phyloP scores from a whole-genome alignment of 73 alveolate species.

The Tetrahymena borealis region DNA sequence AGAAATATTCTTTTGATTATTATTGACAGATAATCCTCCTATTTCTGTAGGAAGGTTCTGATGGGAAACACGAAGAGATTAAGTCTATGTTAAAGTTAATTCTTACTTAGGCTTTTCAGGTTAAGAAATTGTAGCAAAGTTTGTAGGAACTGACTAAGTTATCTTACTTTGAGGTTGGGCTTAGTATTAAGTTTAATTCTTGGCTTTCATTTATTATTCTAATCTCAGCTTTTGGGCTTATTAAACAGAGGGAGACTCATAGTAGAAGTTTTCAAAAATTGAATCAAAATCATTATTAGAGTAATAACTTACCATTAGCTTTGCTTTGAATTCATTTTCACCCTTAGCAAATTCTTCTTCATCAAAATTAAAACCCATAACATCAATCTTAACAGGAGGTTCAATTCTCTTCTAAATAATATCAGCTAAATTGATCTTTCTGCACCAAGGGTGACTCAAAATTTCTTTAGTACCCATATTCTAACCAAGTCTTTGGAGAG shows the following conservation, averaged over 20 bases:
- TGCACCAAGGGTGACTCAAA: slow-evolving; percentile 25
- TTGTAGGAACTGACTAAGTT: no score
- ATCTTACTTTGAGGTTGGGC: neutral
- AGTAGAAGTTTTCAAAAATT: neutral
- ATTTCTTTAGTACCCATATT: slow-evolving; percentile 10
- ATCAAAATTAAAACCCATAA: slow-evolving; percentile 12
- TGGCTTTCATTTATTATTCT: neutral
- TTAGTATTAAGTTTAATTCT: neutral
- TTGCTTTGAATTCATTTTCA: slow-evolving; percentile 5
- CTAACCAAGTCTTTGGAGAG: slow-evolving; percentile 22
- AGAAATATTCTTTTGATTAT: neutral
- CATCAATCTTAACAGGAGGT: slow-evolving; percentile 34
- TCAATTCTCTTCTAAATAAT: slow-evolving; percentile 5
- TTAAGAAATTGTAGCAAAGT: neutral
- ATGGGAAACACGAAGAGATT: neutral
- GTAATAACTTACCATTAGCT: neutral
- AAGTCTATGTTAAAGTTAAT: neutral
- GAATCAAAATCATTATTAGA: neutral
- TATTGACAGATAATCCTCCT: neutral
- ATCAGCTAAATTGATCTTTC: neutral
- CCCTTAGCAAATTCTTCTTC: slow-evolving; percentile 33
- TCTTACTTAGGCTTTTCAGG: neutral
- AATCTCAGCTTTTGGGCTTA: neutral
- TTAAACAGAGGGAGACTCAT: neutral
- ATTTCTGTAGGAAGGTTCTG: neutral